Base-by-base conservation (phyloP, 495 filamentous ascomycete genomes). In the Lineolata rhizophorae region DNA sequence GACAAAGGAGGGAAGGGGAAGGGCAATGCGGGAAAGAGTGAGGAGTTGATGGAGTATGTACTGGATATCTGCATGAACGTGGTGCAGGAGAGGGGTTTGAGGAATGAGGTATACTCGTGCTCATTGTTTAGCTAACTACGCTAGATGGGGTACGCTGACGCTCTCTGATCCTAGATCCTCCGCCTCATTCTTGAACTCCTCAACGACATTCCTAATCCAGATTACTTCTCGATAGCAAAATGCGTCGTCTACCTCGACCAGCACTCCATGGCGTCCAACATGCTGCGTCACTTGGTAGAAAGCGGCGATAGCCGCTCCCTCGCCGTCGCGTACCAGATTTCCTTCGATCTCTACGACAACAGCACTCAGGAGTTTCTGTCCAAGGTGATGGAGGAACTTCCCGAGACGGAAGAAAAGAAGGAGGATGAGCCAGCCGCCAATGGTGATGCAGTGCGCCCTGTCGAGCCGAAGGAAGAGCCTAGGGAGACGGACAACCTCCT, bases 141-240 rank as follows among this genome's bases (percentile, higher is more conserved):
- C n/a, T n/a, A n/a, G n/a, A n/a, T n/a, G n/a, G n/a, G n/a, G n/a
- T n/a, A n/a, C n/a, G 20, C 29, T 53, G 42, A 45, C 31, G 54
- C 15, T n/a, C n/a, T n/a, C n/a, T n/a, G n/a, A n/a, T 16, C n/a
- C 53, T 57, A 84, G 57, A 91, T 94, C 20, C 53, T 94, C 21
- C 72, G 74, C 44, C 63, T 94, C 20, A 82, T 92, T 22, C 68
- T 94, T 10, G 81, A 80, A 26, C 67, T 94, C 15, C 61, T 94
- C 27, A 83, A 76, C 47, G 77, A 91, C 30, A 82, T 87, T 20
- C 74, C 78, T 2, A 70, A 70, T 18, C 90, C 90, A 0, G 90
- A 99, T 48, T 95, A 90, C 48, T 99, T 99, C 49, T 78, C 87
- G 1, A 95, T 99, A 40, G 84, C 87, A 16, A 93, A 91, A 55